Base-by-base conservation (phyloP, 2,329 filamentous ascomycete species). In the Phialemonium atrogriseum region DNA sequence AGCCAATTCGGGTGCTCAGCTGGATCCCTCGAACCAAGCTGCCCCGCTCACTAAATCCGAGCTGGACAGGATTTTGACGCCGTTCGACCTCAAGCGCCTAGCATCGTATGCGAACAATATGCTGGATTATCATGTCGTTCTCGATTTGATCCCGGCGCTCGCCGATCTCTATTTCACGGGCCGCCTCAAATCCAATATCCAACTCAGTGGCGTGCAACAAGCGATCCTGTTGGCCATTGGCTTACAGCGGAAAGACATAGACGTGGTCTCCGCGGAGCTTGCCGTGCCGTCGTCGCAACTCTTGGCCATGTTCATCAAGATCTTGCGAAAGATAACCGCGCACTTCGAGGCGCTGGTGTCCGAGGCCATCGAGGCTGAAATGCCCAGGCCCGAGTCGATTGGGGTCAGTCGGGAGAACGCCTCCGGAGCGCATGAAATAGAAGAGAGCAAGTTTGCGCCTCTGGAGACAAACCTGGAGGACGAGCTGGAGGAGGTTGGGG, bases 101-200 rank as follows among this genome's bases (percentile, higher is more conserved):
- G 89, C 95, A 52, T 88, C 84, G 25, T 98, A 98, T 49, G 85
- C 91, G 11, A 94, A 93, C 59, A 94, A 94, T 59, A 84, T 95
- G 71, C 77, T 98, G 24, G 93, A 98, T 58, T 94, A 96, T 64
- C 93, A 95, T 51, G 88, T 95, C 45, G 91, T 98, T 34, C 72
- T 96, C 17, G 93, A 98, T 53, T 75, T 98, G 50, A 70, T 98
- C 34, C 91, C 91, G 0, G 73, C 70, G 2, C 77, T 98, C 40
- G 81, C 91, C 1, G 68, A 70, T 15, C 72, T 94, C 16, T 95
- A 89, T 65, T 98, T 98, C 58, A 78, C 76, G 1, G 84, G 85
- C 28, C 76, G 79, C 8, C 65, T 96, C 12, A 76, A 70, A 46
- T 58, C 62, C 21, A 66, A 67, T 30, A 68, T 94, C 45, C 79